Evolutionary conservation across 257 asterid genomes (phyloP), one percentile per base, ranked within the genome.

Genomic region (Pogostemon cablin): DNA sequence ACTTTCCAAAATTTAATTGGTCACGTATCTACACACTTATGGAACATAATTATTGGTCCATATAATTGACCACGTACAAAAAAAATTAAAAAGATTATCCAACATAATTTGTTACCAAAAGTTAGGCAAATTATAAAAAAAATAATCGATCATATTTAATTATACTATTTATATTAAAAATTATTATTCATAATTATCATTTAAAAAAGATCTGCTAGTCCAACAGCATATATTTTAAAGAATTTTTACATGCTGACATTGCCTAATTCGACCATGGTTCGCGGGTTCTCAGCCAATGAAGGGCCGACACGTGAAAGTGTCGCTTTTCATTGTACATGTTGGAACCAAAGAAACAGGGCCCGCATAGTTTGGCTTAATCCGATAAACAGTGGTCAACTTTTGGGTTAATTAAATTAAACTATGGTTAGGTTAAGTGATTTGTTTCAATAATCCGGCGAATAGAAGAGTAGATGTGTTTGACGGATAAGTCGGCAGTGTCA

Each of bases 301-400:
- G 2, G 1, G 1, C 9, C 0, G 79, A 69, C 90, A 79, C 3
- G 78, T 79, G 78, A 46, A 59, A 0, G 4, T 81, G 88, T 76
- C 76, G 15, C 84, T 80, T 87, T 79, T 74, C 62, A 9, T 71
- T 78, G 61, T 79, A 53, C 79, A 80, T 84, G 95, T 77, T 83
- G 92, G 84, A 82, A 78, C 82, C 67, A 81, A 77, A 77, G 85
- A 68, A 79, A 86, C 91, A 81, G 75, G 82, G 69, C 81, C 87
- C 67, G 57, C 76, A 39, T 63, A 61, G 42, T 67, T 70, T 48
- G 78, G 20, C 82, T 78, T 75, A 68, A 81, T 72, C 79, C 62
- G 6, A 64, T 63, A 62, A 73, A 72, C 64, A 79, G 12, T 62
- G 63, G 88, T 86, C 84, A 82, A 76, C 87, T 76, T 80, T 82